Evolutionary conservation across 768 basidiomycete species (phyloP).

Genomic region (Pleurotus tuoliensis): DNA sequence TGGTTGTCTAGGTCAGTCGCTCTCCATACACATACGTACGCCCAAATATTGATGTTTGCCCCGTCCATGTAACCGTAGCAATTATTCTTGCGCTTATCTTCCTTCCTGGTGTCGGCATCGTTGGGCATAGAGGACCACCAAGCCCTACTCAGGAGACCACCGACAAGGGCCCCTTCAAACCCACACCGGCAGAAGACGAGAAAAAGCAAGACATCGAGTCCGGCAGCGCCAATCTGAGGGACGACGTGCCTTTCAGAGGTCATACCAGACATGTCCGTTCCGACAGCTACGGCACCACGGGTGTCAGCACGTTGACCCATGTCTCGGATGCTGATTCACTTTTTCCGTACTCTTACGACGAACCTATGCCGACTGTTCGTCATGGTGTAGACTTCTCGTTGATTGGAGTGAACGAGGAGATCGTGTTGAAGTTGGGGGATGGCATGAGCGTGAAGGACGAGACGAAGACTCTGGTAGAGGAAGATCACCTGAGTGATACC

Average conservation of each 20-base stretch:
- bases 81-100: constrained; percentile 11
- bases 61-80: neutral
- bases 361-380: neutral
- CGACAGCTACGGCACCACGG: neutral
- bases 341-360: neutral
- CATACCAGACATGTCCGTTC: neutral
- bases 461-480: too few species aligned
- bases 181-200: neutral
- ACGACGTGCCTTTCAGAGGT: neutral
- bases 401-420: neutral
- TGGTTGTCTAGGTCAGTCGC: constrained; percentile 39
- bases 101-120: constrained; percentile 4
- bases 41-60: too few species aligned
- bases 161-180: neutral
- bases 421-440: neutral
- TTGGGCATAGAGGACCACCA: neutral
- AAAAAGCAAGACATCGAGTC: neutral
- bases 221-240: neutral
- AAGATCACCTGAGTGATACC: too few species aligned
- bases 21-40: too few species aligned
- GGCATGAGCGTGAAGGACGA: neutral
- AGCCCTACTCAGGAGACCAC: neutral
- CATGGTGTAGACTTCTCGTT: neutral
- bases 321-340: neutral
- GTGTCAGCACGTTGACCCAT: neutral